Evolutionary conservation across 805 yeast species (phyloP).

Genomic region (Yarrowia divulgata): DNA sequence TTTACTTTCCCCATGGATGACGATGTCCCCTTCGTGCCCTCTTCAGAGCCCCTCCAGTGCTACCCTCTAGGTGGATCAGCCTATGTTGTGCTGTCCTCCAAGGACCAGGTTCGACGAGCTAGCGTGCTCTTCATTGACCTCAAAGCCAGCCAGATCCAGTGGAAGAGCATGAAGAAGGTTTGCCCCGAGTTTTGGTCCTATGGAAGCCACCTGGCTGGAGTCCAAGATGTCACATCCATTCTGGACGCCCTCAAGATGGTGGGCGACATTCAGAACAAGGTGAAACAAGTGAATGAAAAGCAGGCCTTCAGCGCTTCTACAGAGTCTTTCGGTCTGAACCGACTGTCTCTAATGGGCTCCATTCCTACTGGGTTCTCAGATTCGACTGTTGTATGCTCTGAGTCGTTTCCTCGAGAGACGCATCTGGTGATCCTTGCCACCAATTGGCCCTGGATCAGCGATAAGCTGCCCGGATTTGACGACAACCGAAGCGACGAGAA

Average conservation of each 20-base stretch:
- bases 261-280: slow-evolving; percentile 13
- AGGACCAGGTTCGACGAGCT: slow-evolving; percentile 19
- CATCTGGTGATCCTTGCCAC: slow-evolving; percentile 16
- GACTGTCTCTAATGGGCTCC: background rate
- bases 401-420: slow-evolving; percentile 3
- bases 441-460: slow-evolving; percentile 35
- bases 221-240: slow-evolving; percentile 6
- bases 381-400: slow-evolving; percentile 5
- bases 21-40: slow-evolving; percentile 21
- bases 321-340: slow-evolving; percentile 12
- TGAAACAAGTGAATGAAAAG: background rate
- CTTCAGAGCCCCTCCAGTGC: slow-evolving; percentile 22
- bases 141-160: slow-evolving; percentile 11
- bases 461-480: slow-evolving; percentile 11
- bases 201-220: slow-evolving; percentile 22
- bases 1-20: slow-evolving; percentile 12
- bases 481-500: slow-evolving; percentile 4
- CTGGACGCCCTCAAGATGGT: slow-evolving; percentile 31
- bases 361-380: slow-evolving; percentile 19
- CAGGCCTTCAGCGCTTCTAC: background rate
- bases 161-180: slow-evolving; percentile 31
- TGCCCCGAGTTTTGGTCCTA: slow-evolving; percentile 34
- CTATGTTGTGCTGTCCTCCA: slow-evolving; percentile 12
- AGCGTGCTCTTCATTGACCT: slow-evolving; percentile 22
- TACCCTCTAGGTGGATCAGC: slow-evolving; percentile 15